Base-by-base conservation (phyloP, 2,329 filamentous ascomycete genomes). In the Xylaria sp. region DNA sequence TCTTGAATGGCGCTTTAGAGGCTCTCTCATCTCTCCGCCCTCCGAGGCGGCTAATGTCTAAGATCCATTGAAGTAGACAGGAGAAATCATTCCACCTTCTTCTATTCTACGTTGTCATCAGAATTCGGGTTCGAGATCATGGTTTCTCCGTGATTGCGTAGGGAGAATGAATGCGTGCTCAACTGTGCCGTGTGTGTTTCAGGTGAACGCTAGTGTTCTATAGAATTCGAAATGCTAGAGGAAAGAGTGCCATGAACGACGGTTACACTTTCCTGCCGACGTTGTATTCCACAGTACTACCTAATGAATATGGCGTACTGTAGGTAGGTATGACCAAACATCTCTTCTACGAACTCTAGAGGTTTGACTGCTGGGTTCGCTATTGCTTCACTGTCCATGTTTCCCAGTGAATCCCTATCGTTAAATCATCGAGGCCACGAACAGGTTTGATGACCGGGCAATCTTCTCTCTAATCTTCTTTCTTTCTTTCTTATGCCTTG, bases 111-210 rank as follows among this genome's bases (percentile, higher is more conserved):
- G 20, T 51, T 23, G 31, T 28, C 39, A 3, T n/a, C 13, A n/a
- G 15, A 1, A 49, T n/a, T n/a, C 31, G 39, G 31, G 33, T 28
- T 1, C 2, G 18, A 31, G 46, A 25, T 15, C 23, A 46, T 33
- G 2, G 25, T 60, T 46, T 46, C 28, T 48, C 46, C 15, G 13
- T 43, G 43, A 33, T 41, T 1, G n/a, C 25, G 20, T 43, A 15
- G 36, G 18, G n/a, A 28, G 3, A 39, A 36, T 25, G 25, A 62
- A 33, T 15, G 23, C n/a, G 15, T 58, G 12, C 46, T n/a, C 13
- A 15, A 36, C 12, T 25, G 36, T 66, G 63, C 63, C 56, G 49
- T 51, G 20, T 61, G 23, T 36, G 56, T 66, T 66, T 61, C 49
- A 61, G 25, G 63, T 36, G 36, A 28, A 13, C 25, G 46, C 43